Evolutionary conservation across 1,139 yeast genomes (phyloP).

Genomic region (Arxiozyma slooffiae): DNA sequence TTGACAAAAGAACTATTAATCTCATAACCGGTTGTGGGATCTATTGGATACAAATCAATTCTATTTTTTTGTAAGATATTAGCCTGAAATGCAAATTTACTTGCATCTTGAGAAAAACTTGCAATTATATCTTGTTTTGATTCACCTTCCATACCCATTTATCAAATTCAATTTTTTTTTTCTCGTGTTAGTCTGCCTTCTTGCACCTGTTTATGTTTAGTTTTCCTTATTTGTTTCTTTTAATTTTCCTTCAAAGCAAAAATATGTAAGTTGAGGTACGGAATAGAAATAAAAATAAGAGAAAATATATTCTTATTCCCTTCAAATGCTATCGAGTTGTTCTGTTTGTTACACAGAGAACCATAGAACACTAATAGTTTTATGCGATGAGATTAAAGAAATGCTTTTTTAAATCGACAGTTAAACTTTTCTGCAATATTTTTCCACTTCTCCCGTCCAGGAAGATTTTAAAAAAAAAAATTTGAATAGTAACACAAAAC

Average conservation of each 20-base stretch:
- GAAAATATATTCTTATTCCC: no score
- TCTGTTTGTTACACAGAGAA: no score
- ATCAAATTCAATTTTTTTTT: slow-evolving; percentile 2
- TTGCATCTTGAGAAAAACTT: slow-evolving; percentile 25
- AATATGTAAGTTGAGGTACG: background rate
- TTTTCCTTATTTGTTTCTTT: no score
- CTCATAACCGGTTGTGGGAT: slow-evolving; percentile 18
- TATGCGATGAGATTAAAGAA: background rate
- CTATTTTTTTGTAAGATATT: slow-evolving; percentile 23
- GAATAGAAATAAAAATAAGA: background rate
- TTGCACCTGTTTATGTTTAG: background rate
- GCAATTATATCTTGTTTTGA: slow-evolving; percentile 17
- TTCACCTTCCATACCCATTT: background rate
- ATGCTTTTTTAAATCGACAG: background rate
- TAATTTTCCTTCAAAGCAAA: background rate
- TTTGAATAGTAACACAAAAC: background rate
- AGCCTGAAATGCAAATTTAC: slow-evolving; percentile 28
- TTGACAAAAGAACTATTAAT: slow-evolving; percentile 26
- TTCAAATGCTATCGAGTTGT: background rate
- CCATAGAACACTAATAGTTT: background rate
- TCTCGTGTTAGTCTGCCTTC: background rate
- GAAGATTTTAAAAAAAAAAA: no score
- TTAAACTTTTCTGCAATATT: no score
- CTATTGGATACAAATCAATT: slow-evolving; percentile 28
- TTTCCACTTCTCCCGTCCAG: background rate